Evolutionary conservation across 2,329 filamentous ascomycete genomes (phyloP).

Genomic region (Cytospora paraplurivora): DNA sequence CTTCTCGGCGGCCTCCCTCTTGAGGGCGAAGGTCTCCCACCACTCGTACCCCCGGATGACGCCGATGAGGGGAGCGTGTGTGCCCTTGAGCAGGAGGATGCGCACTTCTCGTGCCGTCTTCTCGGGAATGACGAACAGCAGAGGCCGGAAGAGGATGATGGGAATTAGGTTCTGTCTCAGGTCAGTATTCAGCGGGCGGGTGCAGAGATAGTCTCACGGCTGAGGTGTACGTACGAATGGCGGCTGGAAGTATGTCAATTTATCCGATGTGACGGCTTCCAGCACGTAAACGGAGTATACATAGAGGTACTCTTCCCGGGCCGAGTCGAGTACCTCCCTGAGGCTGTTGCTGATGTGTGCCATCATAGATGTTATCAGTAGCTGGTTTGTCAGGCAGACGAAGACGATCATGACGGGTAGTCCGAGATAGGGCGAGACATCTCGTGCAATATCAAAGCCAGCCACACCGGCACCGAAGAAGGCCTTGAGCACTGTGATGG

Average conservation of each 20-base stretch:
- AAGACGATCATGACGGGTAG: constrained; percentile 22
- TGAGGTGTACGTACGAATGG: constrained; percentile 17
- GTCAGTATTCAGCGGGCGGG: background rate
- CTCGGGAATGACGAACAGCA: constrained; percentile 8
- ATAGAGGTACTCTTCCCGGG: constrained; percentile 23
- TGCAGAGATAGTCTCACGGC: too few species aligned
- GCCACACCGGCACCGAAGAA: constrained; percentile 22
- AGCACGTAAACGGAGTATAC: constrained; percentile 25
- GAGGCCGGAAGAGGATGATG: constrained; percentile 14
- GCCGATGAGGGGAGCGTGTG: constrained; percentile 17
- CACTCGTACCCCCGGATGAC: constrained; percentile 17
- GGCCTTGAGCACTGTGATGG: constrained; percentile 21
- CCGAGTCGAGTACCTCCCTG: constrained; percentile 19
- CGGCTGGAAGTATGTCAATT: constrained; percentile 23
- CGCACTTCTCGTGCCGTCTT: constrained; percentile 7
- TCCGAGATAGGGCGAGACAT: constrained; percentile 23
- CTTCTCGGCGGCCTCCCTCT: constrained; percentile 4
- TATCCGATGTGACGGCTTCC: constrained; percentile 23
- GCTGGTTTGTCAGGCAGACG: constrained; percentile 24
- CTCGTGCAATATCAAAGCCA: constrained; percentile 17
- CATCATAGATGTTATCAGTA: constrained; percentile 25
- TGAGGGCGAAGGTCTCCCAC: constrained; percentile 18
- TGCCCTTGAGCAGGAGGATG: constrained; percentile 21
- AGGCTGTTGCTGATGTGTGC: constrained; percentile 26
- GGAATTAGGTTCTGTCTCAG: constrained; percentile 18